Conservation (phyloP, 495 filamentous ascomycete genomes). For the Aspergillus homomorphus region DNA sequence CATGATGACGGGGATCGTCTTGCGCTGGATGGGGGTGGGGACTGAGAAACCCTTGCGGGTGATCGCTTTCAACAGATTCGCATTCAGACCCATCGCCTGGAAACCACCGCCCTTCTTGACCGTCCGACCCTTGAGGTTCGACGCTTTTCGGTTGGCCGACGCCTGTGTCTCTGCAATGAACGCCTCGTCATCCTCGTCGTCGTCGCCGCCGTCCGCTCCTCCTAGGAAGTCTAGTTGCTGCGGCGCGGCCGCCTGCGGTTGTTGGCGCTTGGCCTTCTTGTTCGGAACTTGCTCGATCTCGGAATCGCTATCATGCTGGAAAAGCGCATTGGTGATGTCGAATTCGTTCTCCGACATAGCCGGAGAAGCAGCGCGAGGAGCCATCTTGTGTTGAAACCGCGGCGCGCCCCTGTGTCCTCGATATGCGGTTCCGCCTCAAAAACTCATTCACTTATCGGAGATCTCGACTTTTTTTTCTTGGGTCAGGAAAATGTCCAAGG, state of each 20-base stretch:
- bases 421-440: neutral
- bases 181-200: conserved; percentile 70
- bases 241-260: conserved; percentile 24
- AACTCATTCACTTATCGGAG: conserved; percentile 9
- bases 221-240: conserved; percentile 47
- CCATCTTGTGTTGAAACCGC: conserved; percentile 35
- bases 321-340: conserved; percentile 81
- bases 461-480: conserved; percentile 20
- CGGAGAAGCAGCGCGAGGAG: conserved; percentile 70
- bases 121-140: conserved; percentile 77
- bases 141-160: conserved; percentile 77
- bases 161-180: conserved; percentile 86
- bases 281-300: conserved; percentile 32
- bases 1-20: conserved; percentile 87
- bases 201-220: conserved; percentile 39
- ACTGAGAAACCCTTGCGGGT: conserved; percentile 90
- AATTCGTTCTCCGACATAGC: conserved; percentile 84
- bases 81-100: conserved; percentile 91
- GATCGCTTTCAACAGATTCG: conserved; percentile 81
- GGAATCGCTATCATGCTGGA: conserved; percentile 56
- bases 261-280: conserved; percentile 32
- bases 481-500: conserved; percentile 23
- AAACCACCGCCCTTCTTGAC: conserved; percentile 95
- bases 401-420: neutral
- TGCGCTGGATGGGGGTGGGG: conserved; percentile 94